Evolutionary conservation across 1,284 basidiomycete genomes (phyloP), one percentile per base, ranked within the genome.

Genomic region (Tilletiopsis washingtonensis): DNA sequence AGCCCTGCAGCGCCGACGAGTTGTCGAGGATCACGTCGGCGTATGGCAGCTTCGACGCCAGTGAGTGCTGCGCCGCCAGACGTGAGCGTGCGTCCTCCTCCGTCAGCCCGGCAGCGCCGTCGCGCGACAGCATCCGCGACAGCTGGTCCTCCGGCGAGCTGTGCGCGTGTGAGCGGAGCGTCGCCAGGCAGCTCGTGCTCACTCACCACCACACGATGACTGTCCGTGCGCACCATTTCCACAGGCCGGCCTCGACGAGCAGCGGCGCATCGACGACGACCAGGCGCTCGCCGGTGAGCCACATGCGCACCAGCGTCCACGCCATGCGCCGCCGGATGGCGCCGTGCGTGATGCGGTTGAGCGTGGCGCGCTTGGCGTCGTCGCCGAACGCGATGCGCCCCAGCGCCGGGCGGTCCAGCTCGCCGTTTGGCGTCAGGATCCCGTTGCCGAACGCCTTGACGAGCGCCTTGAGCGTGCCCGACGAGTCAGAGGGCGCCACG

Each of bases 241-340:
- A 90, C 45, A 97, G 72, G 1, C 85, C 84, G 1, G 88, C 84
- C 74, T 98, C 93, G 51, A 98, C 85, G 49, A 97, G 77, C 45
- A 97, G 75, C n/a, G 93, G 93, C 5, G 96, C 86, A 73, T 97
- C 93, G 53, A 97, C 76, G 2, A 98, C 79, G 53, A 87, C 88
- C 46, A 85, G 78, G 65, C 81, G 82, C 59, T 87, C 77, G 2
- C 91, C 93, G 24, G 73, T 75, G 29, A 90, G 48, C 91, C 93
- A 98, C 57, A 78, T 78, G 51, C 77, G 76, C 43, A 90, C 42
- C 5, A 94, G 78, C 49, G 77, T 76, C 79, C 80, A 81, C 14
- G 85, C 73, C 81, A 96, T 88, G 14, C 80, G 82, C 51, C 79
- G 78, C 45, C 84, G 77, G 23, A 98, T 88, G 0, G 88, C 85